Conservation (phyloP, 805 yeast species). For the Pichia ethanolica region DNA sequence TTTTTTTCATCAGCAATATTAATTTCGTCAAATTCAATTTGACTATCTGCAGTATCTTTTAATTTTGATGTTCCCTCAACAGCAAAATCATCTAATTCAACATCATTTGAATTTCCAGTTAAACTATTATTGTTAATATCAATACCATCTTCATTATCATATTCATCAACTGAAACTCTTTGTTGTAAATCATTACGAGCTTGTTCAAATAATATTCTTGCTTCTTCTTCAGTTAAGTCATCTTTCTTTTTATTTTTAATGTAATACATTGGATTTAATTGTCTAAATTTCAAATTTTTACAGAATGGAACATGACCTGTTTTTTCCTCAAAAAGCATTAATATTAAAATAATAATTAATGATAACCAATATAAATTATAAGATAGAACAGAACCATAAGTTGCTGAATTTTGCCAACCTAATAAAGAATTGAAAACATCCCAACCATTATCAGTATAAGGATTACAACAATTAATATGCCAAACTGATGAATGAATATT, state of each 20-base stretch:
- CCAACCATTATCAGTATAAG: constrained; percentile 86
- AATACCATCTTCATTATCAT: no score
- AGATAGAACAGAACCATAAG: constrained; percentile 78
- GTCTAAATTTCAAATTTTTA: constrained; percentile 37
- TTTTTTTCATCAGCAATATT: no score
- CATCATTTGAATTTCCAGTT: no score
- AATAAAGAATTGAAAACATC: constrained; percentile 85
- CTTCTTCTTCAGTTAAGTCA: constrained; percentile 41
- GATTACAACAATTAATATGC: constrained; percentile 95
- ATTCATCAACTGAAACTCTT: not conserved
- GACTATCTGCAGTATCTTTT: no score
- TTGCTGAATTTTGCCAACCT: constrained; percentile 95
- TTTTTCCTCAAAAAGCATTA: constrained; percentile 75
- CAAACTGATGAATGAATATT: constrained; percentile 69
- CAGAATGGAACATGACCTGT: constrained; percentile 66
- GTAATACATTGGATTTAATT: constrained; percentile 62
- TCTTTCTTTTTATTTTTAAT: constrained; percentile 54
- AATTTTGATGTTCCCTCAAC: no score
- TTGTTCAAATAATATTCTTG: constrained; percentile 38
- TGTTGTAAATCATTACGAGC: constrained; percentile 23
- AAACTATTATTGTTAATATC: no score
- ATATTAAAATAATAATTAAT: constrained; percentile 42
- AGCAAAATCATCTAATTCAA: no score
- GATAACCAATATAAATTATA: constrained; percentile 82
- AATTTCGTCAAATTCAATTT: no score